Base-by-base conservation (phyloP, 306 rosid genomes). In the Aeschynomene evenia region DNA sequence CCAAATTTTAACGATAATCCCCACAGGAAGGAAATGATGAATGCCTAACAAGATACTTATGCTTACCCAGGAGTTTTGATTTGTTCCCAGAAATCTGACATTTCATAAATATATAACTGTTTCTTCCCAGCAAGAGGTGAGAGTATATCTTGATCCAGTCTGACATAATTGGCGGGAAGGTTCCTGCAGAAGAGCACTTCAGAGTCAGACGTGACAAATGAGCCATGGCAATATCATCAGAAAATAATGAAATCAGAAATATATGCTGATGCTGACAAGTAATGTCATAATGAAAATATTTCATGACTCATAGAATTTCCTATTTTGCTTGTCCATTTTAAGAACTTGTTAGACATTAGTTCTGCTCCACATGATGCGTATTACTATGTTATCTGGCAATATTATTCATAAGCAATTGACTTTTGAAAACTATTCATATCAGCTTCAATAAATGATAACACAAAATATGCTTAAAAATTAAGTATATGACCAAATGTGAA, bases 61-160 rank as follows among this genome's bases (percentile, higher is more conserved):
- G 71, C 80, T 75, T 76, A 90, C 97, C 91, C 99, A 6, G 99
- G 96, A 80, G 96, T 94, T 80, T 94, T 94, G 68, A 94, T 94
- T 74, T 94, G 99, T 81, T 94, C 99, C 99, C 96, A 94, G 75
- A 87, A 91, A 79, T 91, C 96, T 83, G 6, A 70, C 52, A 91
- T 87, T 83, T 94, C 97, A 56, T 94, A 84, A 13, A 96, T 87
- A 54, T 85, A 91, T 24, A 94, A 83, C 77, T 91, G 91, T 59
- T 91, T 87, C 89, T 94, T 94, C 71, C 99, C 99, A 0, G 99
- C 99, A 58, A 94, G 85, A 70, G 99, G 97, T 51, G 99, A 82
- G 70, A 94, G 86, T 72, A 94, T 94, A 79, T 94, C 97, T 87
- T 94, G 99, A 85, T 94, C 99, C 85, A 94, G 63, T 80, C 99